These are phyloP conservation scores for Neopestalotiopsis sp. DNA, from an alignment of 2,329 filamentous ascomycete species.

Conservation along the genomic window DNA sequence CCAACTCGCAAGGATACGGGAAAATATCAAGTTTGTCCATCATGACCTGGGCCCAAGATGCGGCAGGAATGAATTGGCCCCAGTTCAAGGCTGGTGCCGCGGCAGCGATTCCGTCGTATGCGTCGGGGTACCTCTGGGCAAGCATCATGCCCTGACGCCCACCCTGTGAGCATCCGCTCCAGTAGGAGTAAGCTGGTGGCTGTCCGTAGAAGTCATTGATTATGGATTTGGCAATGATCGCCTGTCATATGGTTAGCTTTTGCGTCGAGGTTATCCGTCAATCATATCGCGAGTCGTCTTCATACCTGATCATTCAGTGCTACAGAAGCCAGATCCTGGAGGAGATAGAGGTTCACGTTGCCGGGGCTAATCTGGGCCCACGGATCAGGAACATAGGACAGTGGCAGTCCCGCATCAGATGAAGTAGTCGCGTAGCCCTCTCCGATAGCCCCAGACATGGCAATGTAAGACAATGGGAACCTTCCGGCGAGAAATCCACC, in stretches of 20 bases:
- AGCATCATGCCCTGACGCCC: slow-evolving; percentile 61
- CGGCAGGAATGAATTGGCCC: slow-evolving; percentile 23
- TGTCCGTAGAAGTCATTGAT: slow-evolving; percentile 45
- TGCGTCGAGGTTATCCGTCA: not conserved
- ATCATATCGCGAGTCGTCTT: not conserved
- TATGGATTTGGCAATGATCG: slow-evolving; percentile 48
- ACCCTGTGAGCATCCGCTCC: slow-evolving; percentile 55
- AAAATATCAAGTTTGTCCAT: not conserved
- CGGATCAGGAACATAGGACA: slow-evolving; percentile 19
- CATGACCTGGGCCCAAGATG: not conserved
- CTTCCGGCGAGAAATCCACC: slow-evolving; percentile 35
- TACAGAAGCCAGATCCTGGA: slow-evolving; percentile 33
- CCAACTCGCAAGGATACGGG: not conserved
- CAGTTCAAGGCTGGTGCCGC: slow-evolving; percentile 47
- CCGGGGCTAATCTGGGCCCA: slow-evolving; percentile 29
- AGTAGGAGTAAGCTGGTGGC: slow-evolving; percentile 53
- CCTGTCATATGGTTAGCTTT: slow-evolving; percentile 13
- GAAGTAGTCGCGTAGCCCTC: slow-evolving; percentile 34
- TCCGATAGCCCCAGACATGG: slow-evolving; percentile 26
- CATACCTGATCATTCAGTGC: slow-evolving; percentile 33
- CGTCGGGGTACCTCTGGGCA: slow-evolving; percentile 55
- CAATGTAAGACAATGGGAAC: slow-evolving; percentile 24
- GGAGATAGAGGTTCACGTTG: slow-evolving; percentile 30
- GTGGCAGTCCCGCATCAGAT: slow-evolving; percentile 32
- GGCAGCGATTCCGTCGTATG: slow-evolving; percentile 60